A percentile compares a stretch with the other conserved stretches of the same genome.
Evolutionary conservation across 2,329 filamentous ascomycete species (phyloP).

Genomic region (Stagonosporopsis chrysanthemi): DNA sequence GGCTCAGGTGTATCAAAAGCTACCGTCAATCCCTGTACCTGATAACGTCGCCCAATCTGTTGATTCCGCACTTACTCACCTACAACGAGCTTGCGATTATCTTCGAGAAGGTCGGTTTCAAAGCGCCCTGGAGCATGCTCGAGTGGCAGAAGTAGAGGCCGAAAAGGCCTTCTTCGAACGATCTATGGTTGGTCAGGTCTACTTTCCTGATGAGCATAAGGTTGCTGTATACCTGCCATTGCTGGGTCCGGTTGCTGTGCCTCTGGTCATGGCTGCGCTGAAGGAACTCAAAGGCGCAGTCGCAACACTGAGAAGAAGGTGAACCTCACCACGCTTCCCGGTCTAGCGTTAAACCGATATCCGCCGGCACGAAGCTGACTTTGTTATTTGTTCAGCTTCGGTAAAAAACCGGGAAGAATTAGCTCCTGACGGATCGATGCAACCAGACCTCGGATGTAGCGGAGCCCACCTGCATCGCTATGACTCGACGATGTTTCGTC

Average conservation of each 20-base stretch:
- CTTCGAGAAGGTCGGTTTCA: slow-evolving; percentile 69
- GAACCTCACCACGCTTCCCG: background rate
- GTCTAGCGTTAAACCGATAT: background rate
- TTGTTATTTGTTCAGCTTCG: background rate
- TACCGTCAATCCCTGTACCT: slow-evolving; percentile 92
- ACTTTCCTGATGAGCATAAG: slow-evolving; percentile 98
- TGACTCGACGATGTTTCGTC: background rate
- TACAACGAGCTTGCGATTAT: slow-evolving; percentile 77
- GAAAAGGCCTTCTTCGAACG: slow-evolving; percentile 98
- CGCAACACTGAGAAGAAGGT: slow-evolving; percentile 5
- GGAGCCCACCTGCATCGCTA: slow-evolving; percentile 3
- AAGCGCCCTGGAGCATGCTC: slow-evolving; percentile 77
- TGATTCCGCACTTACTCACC: slow-evolving; percentile 76
- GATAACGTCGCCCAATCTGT: slow-evolving; percentile 86
- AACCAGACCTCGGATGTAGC: slow-evolving; percentile 11
- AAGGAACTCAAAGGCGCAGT: slow-evolving; percentile 65
- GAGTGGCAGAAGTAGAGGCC: slow-evolving; percentile 84
- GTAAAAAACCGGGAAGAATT: background rate
- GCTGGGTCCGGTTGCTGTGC: slow-evolving; percentile 88
- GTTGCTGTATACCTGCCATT: slow-evolving; percentile 94
- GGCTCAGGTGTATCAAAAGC: slow-evolving; percentile 78
- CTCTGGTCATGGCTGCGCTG: slow-evolving; percentile 80
- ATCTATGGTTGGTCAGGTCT: slow-evolving; percentile 98
- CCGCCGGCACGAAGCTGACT: background rate
- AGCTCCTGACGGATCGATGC: background rate